Evolutionary conservation across 176 grass and related monocot genomes (phyloP).

Genomic region (Ampelocalamus luodianensis): DNA sequence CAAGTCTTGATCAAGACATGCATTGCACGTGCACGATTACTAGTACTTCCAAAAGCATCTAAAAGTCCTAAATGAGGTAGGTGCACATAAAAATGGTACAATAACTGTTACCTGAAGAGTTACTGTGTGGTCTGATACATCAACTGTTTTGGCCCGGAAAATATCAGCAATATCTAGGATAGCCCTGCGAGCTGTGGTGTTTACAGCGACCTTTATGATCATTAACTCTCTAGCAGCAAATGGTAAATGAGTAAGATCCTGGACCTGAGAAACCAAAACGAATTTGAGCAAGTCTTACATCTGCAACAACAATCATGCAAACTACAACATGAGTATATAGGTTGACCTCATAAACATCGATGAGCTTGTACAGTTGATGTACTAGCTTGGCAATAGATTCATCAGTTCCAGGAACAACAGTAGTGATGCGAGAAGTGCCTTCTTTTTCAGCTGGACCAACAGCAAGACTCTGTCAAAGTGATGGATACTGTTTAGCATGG

Average conservation of each 20-base stretch:
- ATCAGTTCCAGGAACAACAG: constrained; percentile 80
- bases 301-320: constrained; percentile 23
- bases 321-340: background rate
- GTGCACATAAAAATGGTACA: background rate
- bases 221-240: constrained; percentile 77
- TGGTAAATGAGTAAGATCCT: constrained; percentile 68
- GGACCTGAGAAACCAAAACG: constrained; percentile 48
- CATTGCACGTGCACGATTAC: no score
- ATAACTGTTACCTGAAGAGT: constrained; percentile 64
- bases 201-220: constrained; percentile 78
- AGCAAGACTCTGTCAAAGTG: constrained; percentile 68
- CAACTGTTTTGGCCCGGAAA: constrained; percentile 70
- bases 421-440: constrained; percentile 70
- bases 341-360: constrained; percentile 71
- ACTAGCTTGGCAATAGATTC: constrained; percentile 72
- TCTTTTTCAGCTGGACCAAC: constrained; percentile 72
- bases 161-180: constrained; percentile 76
- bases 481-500: constrained; percentile 36
- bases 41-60: background rate
- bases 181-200: constrained; percentile 63
- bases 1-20: no score
- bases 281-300: constrained; percentile 4
- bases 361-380: constrained; percentile 74
- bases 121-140: constrained; percentile 80
- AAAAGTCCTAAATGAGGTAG: background rate